These are phyloP conservation scores for Colletotrichum acutatum DNA, from an alignment of 2,329 filamentous ascomycete species.

Conservation along the genomic window DNA sequence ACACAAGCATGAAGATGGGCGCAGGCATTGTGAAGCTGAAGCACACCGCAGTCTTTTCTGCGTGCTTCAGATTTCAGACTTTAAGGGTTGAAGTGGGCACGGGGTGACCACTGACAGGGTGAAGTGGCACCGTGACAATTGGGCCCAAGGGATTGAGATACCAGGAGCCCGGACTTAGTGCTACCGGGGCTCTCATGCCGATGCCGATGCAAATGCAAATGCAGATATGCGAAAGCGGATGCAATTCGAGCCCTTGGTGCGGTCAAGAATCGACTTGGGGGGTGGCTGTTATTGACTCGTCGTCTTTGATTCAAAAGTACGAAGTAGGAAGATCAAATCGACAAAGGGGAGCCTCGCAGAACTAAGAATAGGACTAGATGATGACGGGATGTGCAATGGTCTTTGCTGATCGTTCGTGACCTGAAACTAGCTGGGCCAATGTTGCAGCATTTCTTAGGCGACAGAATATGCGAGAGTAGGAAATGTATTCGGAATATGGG, in stretches of 20 bases:
- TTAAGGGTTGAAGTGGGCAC: not conserved
- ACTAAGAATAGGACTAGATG: slow-evolving; percentile 8
- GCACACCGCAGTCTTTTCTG: slow-evolving; percentile 9
- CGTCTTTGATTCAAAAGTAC: not conserved
- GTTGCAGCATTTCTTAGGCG: slow-evolving; percentile 2
- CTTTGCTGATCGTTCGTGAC: slow-evolving; percentile 2
- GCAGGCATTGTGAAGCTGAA: slow-evolving; percentile 27
- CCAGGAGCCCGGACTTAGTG: not conserved
- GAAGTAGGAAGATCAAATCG: not conserved
- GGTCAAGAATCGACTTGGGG: not conserved
- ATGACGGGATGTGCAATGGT: not conserved
- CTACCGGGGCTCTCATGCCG: not conserved
- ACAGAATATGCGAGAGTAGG: not conserved
- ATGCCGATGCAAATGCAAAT: not conserved
- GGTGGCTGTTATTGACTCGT: not conserved
- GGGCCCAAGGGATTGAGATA: not conserved
- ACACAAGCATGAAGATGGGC: slow-evolving; percentile 8
- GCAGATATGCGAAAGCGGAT: not conserved
- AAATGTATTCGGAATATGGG: not conserved
- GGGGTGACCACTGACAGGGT: not conserved
- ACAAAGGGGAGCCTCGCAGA: not conserved
- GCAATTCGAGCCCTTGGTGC: not conserved
- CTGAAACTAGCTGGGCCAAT: slow-evolving; percentile 26
- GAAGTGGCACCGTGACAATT: not conserved
- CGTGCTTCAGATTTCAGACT: slow-evolving; percentile 18